Base-by-base conservation (phyloP, 345 rosid genomes). In the Eucalyptus erythrocorys region DNA sequence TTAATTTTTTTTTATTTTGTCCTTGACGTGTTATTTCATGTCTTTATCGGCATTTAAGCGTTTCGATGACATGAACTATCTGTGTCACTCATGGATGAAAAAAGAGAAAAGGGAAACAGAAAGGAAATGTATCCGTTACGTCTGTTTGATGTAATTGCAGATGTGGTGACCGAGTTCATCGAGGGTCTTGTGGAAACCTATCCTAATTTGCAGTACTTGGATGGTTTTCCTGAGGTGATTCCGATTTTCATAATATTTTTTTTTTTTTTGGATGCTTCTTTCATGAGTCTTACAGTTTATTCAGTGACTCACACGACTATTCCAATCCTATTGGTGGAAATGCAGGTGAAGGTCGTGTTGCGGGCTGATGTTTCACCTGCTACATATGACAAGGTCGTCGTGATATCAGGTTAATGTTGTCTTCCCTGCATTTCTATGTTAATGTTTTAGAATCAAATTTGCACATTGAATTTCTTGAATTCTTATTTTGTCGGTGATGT, bases 161-260 rank as follows among this genome's bases (percentile, higher is more conserved):
- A 90, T 94, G 97, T 96, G 89, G 99, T 97, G 87, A 97, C 97
- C 48, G 99, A 97, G 93, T 95, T 94, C 93, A 96, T 97, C 47
- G 99, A 97, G 91, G 99, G 99, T 85, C 96, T 97, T 68, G 97
- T 93, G 4, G 99, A 96, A 91, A 95, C 98, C 85, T 97, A 96
- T 92, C 96, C 97, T 27, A 96, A 95, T 85, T 92, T 97, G 71
- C 99, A 95, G 91, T 95, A 94, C 88, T 92, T 97, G 92, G 99
- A 96, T 89, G 99, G 99, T 47, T 96, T 97, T 88, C 99, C 99
- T 27, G 96, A 96, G 99, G 98, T 96, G 85, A 91, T 50, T 88
- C 26, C 95, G 98, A 27, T 94, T 96, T 87, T 96, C 98, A 1
- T n/a, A 37, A 85, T 11, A 4, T 48, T 2, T 5, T 16, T 5